Evolutionary conservation across 352 stramenopile species (phyloP).

Genomic region (Globisporangium polare): DNA sequence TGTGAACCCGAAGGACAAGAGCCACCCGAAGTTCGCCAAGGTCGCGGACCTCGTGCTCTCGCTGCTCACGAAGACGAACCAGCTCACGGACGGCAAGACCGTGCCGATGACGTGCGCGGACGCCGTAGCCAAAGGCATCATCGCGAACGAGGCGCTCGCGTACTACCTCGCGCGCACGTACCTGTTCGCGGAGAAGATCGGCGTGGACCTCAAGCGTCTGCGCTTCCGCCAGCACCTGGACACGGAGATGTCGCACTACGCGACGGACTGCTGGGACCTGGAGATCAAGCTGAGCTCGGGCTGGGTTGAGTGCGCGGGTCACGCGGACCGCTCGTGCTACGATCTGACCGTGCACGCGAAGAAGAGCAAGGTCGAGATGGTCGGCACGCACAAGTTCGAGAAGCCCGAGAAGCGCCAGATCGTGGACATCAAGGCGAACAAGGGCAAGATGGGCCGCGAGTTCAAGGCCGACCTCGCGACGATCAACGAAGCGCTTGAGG

Average conservation of each 20-base stretch:
- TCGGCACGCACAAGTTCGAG: constrained; percentile 85
- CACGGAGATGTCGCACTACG: constrained; percentile 99
- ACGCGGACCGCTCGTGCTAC: constrained; percentile 98
- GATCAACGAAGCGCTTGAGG: constrained; percentile 69
- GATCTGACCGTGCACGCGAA: constrained; percentile 91
- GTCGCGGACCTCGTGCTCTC: constrained; percentile 88
- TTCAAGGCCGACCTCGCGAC: constrained; percentile 94
- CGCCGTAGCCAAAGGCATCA: constrained; percentile 90
- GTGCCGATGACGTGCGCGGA: constrained; percentile 90
- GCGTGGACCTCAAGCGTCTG: constrained; percentile 93
- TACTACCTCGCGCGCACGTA: constrained; percentile 99
- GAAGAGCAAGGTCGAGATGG: constrained; percentile 88
- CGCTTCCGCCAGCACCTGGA: constrained; percentile 99
- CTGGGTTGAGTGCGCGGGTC: constrained; percentile 99
- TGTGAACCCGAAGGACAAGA: constrained; percentile 98
- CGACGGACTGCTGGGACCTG: constrained; percentile 98
- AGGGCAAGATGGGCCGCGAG: constrained; percentile 94
- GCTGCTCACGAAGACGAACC: constrained; percentile 93
- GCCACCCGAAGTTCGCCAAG: constrained; percentile 94
- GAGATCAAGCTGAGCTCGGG: constrained; percentile 98
- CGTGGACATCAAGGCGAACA: constrained; percentile 95
- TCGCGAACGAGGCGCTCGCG: constrained; percentile 98
- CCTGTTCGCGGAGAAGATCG: constrained; percentile 93
- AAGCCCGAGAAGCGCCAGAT: constrained; percentile 94
- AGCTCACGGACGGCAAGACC: constrained; percentile 96